phyloP scores from a whole-genome alignment of 176 grass and related monocot genomes.

The Tillandsia fasciculata region DNA sequence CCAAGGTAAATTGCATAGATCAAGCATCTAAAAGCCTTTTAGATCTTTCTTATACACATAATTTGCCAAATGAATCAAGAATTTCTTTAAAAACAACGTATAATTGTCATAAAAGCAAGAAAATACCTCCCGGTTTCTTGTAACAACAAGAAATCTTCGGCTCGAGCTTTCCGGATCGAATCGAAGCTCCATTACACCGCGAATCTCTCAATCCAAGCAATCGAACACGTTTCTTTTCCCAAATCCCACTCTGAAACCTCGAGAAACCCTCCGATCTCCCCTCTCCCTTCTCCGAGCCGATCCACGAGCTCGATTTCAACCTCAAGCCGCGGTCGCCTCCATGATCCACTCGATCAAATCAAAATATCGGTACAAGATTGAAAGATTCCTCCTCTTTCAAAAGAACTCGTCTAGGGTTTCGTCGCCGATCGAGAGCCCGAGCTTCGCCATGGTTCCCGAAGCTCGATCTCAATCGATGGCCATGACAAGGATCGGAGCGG shows the following conservation, averaged over 20 bases:
- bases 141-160: slow-evolving; percentile 19
- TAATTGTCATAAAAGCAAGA: slow-evolving; percentile 1
- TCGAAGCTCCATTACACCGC: slow-evolving; percentile 2
- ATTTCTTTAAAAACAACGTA: background rate
- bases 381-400: slow-evolving; percentile 8
- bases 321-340: slow-evolving; percentile 29
- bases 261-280: slow-evolving; percentile 4
- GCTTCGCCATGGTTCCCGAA: background rate
- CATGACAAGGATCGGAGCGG: slow-evolving; percentile 6
- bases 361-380: background rate
- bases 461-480: background rate
- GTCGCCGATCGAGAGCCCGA: background rate
- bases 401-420: background rate
- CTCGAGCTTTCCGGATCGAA: background rate
- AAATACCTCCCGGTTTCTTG: slow-evolving; percentile 18
- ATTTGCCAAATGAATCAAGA: background rate
- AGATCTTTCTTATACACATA: background rate
- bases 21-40: background rate
- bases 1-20: background rate
- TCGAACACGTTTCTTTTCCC: background rate
- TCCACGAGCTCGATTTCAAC: slow-evolving; percentile 12
- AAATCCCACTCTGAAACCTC: background rate
- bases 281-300: slow-evolving; percentile 2
- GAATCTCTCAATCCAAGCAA: slow-evolving; percentile 16
- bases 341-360: slow-evolving; percentile 21